Evolutionary conservation across 2,329 filamentous ascomycete genomes (phyloP), one percentile per base, ranked within the genome.

Genomic region (Triangularia verruculosa): DNA sequence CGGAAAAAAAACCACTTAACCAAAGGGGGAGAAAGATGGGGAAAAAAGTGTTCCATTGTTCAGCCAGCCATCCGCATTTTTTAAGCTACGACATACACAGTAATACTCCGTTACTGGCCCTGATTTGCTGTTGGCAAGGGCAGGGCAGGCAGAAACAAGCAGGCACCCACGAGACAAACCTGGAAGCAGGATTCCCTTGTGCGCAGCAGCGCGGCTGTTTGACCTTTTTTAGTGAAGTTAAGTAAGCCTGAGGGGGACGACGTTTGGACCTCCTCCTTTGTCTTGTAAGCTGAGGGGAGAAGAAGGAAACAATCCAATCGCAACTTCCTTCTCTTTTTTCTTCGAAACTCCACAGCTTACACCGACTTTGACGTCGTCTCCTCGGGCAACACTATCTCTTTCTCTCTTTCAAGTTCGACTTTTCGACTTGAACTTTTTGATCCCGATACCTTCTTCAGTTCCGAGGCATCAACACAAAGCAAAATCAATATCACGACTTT

Each of bases 1-100:
- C 68, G 61, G 54, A 51, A 59, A 52, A 56, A 64, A 64, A 61
- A 62, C 17, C 22, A 17, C 22, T 4, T 9, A 28, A 7, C 20
- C 20, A 24, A 22, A 57, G 4, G 2, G 22, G 25, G 39, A 52
- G n/a, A 54, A 34, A 12, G 12, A 39, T 39, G 34, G 34, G 34
- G 34, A 39, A 12, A 11, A 47, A 6, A 13, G 1, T 20, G 8
- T n/a, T 51, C 54, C 52, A 47, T 53, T 17, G 25, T 62, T 62
- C 53, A 57, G 61, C 57, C 59, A 57, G 64, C 39, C 39, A 47
- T 47, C 39, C 11, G 39, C 39, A 47, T 47, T 47, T 47, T 47
- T 47, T 5, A 12, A 32, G n/a, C n/a, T 11, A 12, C 27, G 4
- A 28, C 27, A 28, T 28, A 32, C 30, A 12, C 8, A 32, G 27